phyloP scores from a whole-genome alignment of 352 stramenopile species.

The Globisporangium recalcitrans region DNA sequence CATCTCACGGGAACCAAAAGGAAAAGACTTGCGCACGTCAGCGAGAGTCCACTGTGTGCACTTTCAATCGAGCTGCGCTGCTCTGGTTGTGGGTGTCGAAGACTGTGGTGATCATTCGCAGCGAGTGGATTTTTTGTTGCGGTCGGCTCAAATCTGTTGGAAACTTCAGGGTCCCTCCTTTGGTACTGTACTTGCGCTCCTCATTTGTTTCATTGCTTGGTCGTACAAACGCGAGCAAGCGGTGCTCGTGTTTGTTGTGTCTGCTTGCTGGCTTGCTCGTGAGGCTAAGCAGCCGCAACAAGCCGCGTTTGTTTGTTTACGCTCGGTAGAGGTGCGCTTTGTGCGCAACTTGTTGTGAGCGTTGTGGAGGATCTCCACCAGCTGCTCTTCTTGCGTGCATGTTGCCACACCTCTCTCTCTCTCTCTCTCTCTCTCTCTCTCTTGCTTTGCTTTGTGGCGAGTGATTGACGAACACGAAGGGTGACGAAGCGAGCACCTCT shows the following conservation, averaged over 20 bases:
- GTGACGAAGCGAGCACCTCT: constrained; percentile 5
- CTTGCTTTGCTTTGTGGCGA: not conserved
- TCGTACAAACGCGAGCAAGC: not conserved
- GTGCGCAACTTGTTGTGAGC: not conserved
- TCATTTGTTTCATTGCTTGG: not conserved
- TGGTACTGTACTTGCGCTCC: not conserved
- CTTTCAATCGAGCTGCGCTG: not conserved
- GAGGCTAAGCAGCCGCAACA: no score
- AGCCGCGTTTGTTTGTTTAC: not conserved
- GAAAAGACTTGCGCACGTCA: not conserved
- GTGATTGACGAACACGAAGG: constrained; percentile 4
- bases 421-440: not conserved
- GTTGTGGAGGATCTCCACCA: not conserved
- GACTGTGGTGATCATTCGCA: not conserved
- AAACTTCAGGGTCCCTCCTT: constrained; percentile 6
- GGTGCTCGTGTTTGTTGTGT: not conserved
- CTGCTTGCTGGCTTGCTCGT: no score
- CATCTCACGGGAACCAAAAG: constrained; percentile 1
- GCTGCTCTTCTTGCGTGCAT: not conserved
- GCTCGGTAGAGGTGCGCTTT: not conserved
- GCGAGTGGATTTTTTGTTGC: not conserved
- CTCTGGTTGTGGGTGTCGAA: not conserved
- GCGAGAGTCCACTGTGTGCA: not conserved
- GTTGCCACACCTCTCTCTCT: not conserved
- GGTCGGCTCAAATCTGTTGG: not conserved